Conservation (phyloP, 768 basidiomycete species). For the Stropharia rugosoannulata region DNA sequence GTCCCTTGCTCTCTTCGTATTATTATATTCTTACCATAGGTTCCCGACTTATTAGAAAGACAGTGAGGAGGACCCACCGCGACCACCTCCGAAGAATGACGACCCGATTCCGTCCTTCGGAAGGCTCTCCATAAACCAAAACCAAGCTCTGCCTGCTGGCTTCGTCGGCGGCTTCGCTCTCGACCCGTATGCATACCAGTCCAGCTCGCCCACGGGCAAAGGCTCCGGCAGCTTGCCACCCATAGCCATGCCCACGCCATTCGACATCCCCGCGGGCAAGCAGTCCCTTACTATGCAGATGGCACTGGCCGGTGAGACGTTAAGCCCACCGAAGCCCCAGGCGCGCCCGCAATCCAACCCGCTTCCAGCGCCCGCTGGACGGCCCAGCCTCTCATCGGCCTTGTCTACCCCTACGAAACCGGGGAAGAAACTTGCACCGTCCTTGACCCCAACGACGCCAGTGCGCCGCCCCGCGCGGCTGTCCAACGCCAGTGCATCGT, state of each 20-base stretch:
- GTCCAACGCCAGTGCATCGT: slow-evolving; percentile 1
- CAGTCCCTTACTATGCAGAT: slow-evolving; percentile 41
- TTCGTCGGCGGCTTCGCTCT: slow-evolving; percentile 53
- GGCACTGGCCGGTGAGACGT: slow-evolving; percentile 25
- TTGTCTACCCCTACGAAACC: slow-evolving; percentile 13
- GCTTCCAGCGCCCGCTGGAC: slow-evolving; percentile 12
- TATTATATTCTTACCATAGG: not conserved
- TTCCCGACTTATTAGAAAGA: slow-evolving; percentile 4
- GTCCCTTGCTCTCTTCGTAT: not conserved
- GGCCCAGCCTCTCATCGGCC: slow-evolving; percentile 13
- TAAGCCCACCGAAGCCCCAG: slow-evolving; percentile 15
- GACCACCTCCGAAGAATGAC: slow-evolving; percentile 15
- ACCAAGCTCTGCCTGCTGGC: slow-evolving; percentile 7
- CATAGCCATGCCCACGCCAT: slow-evolving; percentile 38
- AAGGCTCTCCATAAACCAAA: slow-evolving; percentile 20
- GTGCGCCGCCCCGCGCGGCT: not conserved
- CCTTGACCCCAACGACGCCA: slow-evolving; percentile 9
- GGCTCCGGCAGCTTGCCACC: not conserved
- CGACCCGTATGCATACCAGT: not conserved
- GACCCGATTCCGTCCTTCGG: slow-evolving; percentile 26
- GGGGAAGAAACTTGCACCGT: slow-evolving; percentile 11
- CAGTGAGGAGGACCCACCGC: slow-evolving; percentile 5
- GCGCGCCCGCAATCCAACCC: slow-evolving; percentile 34
- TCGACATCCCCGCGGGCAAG: slow-evolving; percentile 12
- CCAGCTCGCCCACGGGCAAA: not conserved